Percentiles rank a stretch among this genome's conserved stretches.
phyloP scores from a whole-genome alignment of 2,329 filamentous ascomycete species.

The Xylaria sp. region DNA sequence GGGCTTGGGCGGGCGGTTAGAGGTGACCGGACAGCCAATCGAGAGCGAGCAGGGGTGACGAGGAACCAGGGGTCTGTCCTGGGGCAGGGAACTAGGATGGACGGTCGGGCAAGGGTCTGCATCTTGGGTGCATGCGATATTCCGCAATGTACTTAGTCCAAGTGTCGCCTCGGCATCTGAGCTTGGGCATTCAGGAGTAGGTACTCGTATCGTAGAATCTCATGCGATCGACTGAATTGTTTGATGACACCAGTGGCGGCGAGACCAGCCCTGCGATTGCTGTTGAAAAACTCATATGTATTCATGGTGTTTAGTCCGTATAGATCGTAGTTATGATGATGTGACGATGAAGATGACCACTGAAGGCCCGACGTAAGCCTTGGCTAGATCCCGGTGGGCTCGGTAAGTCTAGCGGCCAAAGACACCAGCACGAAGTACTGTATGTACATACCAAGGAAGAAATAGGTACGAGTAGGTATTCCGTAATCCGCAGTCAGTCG shows the following conservation, averaged over 20 bases:
- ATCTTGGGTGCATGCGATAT: neutral
- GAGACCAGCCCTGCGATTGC: neutral
- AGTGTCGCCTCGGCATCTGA: neutral
- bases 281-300: neutral
- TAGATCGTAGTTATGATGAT: neutral
- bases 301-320: neutral
- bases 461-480: too few species aligned
- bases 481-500: too few species aligned
- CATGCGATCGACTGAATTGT: too few species aligned
- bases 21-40: constrained; percentile 26
- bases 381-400: neutral
- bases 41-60: constrained; percentile 16
- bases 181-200: neutral
- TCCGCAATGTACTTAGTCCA: neutral
- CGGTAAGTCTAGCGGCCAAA: neutral
- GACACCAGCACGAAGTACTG: neutral
- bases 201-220: too few species aligned
- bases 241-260: neutral
- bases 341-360: neutral
- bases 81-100: constrained; percentile 16
- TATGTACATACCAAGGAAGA: neutral
- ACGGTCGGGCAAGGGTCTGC: neutral
- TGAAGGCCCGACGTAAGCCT: neutral
- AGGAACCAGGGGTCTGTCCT: constrained; percentile 15
- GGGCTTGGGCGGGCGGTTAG: constrained; percentile 31